These are phyloP conservation scores for Mortierella sp. DNA, from an alignment of 371 early-diverging fungal genomes.

Conservation along the genomic window DNA sequence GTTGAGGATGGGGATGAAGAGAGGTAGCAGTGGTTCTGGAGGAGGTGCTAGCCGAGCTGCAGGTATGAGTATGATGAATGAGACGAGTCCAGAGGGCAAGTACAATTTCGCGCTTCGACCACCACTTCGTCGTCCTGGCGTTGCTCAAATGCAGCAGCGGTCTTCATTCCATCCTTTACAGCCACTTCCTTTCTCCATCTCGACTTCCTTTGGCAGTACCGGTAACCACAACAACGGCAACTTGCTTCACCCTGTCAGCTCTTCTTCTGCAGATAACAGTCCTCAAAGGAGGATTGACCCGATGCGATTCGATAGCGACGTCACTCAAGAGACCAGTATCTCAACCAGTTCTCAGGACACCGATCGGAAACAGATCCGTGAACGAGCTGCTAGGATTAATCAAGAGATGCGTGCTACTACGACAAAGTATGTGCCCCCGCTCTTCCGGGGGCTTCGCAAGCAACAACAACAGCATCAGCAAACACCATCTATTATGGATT, in stretches of 20 bases:
- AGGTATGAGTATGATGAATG: not conserved
- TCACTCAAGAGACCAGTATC: conserved; percentile 12
- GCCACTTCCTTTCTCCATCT: not conserved
- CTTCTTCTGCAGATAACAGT: not conserved
- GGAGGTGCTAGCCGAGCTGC: not conserved
- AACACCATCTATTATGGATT: not conserved
- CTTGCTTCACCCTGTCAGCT: not conserved
- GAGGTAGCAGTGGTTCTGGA: not conserved
- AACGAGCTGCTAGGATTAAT: conserved; percentile 26
- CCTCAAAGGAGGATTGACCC: not conserved
- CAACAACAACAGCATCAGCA: not conserved
- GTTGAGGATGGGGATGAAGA: not conserved
- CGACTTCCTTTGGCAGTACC: not conserved
- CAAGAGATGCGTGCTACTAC: conserved; percentile 22
- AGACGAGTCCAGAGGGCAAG: not conserved
- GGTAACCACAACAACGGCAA: not conserved
- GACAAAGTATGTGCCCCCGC: not conserved
- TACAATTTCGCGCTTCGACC: not conserved
- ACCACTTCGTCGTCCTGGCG: not conserved
- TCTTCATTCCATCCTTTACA: not conserved
- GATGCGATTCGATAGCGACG: conserved; percentile 15
- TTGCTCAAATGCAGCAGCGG: not conserved
- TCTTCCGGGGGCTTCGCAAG: conserved; percentile 10
- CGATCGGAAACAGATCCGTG: conserved; percentile 22
- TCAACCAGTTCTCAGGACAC: conserved; percentile 14